Evolutionary conservation across 805 yeast species (phyloP), one percentile per base, ranked within the genome.

Genomic region (Metschnikowia corniflorae): DNA sequence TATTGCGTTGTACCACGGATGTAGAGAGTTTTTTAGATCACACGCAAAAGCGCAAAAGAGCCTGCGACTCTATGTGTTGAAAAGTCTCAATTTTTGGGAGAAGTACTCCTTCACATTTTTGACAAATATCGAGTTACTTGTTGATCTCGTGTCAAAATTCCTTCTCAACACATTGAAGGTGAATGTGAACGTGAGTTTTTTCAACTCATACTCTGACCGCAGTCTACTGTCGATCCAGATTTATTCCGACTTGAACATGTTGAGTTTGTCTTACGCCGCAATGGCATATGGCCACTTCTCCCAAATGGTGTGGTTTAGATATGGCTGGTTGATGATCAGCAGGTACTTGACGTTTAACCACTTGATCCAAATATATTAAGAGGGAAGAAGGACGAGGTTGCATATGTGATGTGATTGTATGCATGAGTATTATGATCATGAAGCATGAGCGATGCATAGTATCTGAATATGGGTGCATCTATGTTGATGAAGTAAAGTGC

Each of bases 251-350:
- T 52, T 65, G 40, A 65, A 63, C 40, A 65, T 63, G 65, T 55
- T 60, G 37, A 59, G 64, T 38, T 64, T 60, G 38, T 60, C 71
- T 27, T 68, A 80, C 37, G 72, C 82, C 0, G 84, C 95, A 4
- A 87, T 91, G 96, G 63, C 80, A 3, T 70, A 71, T 46, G 95
- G 84, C 3, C 97, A 93, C 61, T 70, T 70, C 44, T 78, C 95
- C 2, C 98, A 93, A 58, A 85, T 93, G 85, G 89, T 83, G 7
- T 91, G 97, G 97, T 93, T 82, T 58, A 71, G 98, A 47, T 85
- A 84, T 65, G 81, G 87, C 1, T 93, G 97, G 96, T 67, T 93
- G 54, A 40, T 75, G 5, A 60, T 80, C 12, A 82, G 95, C 42
- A 70, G 89, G 43, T 91, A 87, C 60, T 75, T 86, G 68, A 78